Percentiles rank a stretch among this genome's conserved stretches.
Evolutionary conservation across 108 stramenopile species (phyloP).

Genomic region (Fragilariopsis cylindrus): DNA sequence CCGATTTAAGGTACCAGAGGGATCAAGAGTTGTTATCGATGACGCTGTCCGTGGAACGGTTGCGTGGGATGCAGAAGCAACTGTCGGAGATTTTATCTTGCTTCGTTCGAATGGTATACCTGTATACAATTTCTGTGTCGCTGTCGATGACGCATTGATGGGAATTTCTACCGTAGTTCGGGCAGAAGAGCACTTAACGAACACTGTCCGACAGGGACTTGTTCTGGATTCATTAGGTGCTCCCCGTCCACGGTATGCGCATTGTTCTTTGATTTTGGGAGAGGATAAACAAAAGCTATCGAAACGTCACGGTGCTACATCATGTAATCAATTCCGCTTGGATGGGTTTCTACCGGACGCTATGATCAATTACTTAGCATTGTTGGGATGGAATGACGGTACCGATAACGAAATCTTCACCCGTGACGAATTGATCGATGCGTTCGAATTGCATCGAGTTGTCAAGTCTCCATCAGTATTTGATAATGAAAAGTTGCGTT

Average conservation of each 20-base stretch:
- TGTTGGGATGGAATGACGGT: constrained; percentile 98
- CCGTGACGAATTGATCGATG: constrained; percentile 93
- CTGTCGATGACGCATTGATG: constrained; percentile 96
- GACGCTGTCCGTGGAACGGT: constrained; percentile 94
- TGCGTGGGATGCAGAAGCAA: constrained; percentile 95
- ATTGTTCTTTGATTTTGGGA: constrained; percentile 96
- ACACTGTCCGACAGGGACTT: constrained; percentile 92
- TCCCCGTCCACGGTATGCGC: constrained; percentile 90
- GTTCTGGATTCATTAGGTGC: constrained; percentile 88
- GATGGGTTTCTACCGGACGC: constrained; percentile 94
- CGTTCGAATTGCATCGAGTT: constrained; percentile 89
- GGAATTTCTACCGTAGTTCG: constrained; percentile 96
- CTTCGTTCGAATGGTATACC: constrained; percentile 92
- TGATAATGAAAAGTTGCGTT: constrained; percentile 94
- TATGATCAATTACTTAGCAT: constrained; percentile 95
- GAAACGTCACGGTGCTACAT: constrained; percentile 97
- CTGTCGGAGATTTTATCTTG: constrained; percentile 96
- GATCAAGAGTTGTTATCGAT: constrained; percentile 87
- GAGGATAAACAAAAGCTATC: constrained; percentile 96
- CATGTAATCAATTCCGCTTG: constrained; percentile 92
- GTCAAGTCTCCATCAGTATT: constrained; percentile 95
- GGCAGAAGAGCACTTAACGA: constrained; percentile 97
- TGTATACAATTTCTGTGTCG: constrained; percentile 99
- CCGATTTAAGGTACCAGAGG: constrained; percentile 88
- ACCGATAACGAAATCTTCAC: constrained; percentile 96